Evolutionary conservation across 352 stramenopile genomes (phyloP).

Genomic region (Pythium periplocum): DNA sequence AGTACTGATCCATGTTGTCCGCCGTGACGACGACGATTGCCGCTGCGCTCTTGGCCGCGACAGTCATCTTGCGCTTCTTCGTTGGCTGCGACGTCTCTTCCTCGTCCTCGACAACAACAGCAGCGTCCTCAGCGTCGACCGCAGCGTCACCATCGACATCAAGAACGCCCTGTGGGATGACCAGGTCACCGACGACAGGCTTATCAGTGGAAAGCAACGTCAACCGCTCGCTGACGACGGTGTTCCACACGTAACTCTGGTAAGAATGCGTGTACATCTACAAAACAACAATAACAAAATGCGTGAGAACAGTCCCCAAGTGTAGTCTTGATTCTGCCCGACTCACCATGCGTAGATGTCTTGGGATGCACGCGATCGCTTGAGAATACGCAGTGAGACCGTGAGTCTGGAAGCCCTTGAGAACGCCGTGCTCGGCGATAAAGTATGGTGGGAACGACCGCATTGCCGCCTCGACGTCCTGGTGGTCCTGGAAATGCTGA

Average conservation of each 20-base stretch:
- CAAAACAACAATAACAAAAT: neutral
- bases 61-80: conserved; percentile 29
- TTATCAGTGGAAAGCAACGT: conserved; percentile 54
- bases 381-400: conserved; percentile 49
- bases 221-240: conserved; percentile 86
- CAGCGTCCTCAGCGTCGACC: conserved; percentile 6
- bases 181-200: conserved; percentile 89
- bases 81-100: conserved; percentile 10
- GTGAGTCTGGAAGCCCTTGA: conserved; percentile 56
- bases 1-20: conserved; percentile 89
- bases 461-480: conserved; percentile 51
- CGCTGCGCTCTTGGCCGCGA: conserved; percentile 1
- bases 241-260: conserved; percentile 97
- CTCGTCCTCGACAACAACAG: conserved; percentile 25
- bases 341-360: conserved; percentile 76
- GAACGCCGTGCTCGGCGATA: conserved; percentile 70
- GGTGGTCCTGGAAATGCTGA: conserved; percentile 53
- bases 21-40: conserved; percentile 63
- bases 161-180: conserved; percentile 33
- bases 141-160: conserved; percentile 9
- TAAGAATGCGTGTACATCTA: conserved; percentile 90
- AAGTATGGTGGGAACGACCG: conserved; percentile 69
- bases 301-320: neutral
- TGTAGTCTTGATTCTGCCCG: neutral
- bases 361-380: conserved; percentile 75